Evolutionary conservation across 192 early-diverging fungal species (phyloP), one percentile per base, ranked within the genome.

Genomic region (Coemansia sp.): DNA sequence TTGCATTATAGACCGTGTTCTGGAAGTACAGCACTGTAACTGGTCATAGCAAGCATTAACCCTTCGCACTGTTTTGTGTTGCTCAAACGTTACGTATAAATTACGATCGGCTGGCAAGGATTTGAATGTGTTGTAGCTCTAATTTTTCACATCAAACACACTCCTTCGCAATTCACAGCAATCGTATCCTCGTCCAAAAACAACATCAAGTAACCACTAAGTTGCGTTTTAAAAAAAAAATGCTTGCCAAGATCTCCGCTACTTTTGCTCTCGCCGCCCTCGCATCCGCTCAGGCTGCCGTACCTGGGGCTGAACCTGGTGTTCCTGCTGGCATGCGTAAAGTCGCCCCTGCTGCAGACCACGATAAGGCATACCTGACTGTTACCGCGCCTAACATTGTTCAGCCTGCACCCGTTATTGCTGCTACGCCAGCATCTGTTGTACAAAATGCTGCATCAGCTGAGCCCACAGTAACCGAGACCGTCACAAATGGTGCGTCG

Each of bases 401-500:
- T 21, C 67, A 70, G 61, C 77, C 71, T 3, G 68, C 72, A 9
- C 51, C 64, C 4, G 51, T 70, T 5, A 59, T 71, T 14, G 58
- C 56, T 7, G 67, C 67, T 11, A 57, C 64, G 3, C 59, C 61
- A 20, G 25, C 63, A 11, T 66, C 67, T 22, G 64, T 80, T 19
- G 68, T 80, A 14, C 77, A 80, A 66, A 80, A 80, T 55, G 77
- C 77, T 39, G 77, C 67, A 30, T 31, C 64, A 3, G 57, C 27
- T 19, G 55, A 69, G 63, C 62, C 67, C 51, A 79, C 76, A 6
- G 65, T 71, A 29, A 80, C 77, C 1, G 67, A 63, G 29, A 74
- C 77, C 19, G 52, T 56, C 21, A 67, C 68, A 56, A 80, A 53
- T 39, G 65, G 77, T 5, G 77, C 68, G 11, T 63, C 63, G 22